Conservation (phyloP, 345 rosid genomes). For the Microthlaspi erraticum region DNA sequence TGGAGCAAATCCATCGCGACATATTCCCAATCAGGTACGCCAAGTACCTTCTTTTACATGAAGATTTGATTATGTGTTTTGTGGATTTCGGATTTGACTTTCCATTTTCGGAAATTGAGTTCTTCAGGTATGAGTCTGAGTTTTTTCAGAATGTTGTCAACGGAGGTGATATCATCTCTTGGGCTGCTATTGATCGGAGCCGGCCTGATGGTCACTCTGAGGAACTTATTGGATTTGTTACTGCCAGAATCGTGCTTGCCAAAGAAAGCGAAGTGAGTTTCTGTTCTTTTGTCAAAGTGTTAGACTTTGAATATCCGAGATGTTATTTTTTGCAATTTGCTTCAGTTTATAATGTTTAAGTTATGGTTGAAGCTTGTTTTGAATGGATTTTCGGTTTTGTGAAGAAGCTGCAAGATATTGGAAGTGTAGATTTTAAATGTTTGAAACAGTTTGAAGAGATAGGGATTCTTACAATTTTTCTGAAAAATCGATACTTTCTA, state of each 20-base stretch:
- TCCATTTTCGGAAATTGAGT: constrained; percentile 19
- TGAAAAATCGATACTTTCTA: constrained; percentile 2
- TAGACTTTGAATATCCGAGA: constrained; percentile 6
- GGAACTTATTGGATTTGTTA: constrained; percentile 92
- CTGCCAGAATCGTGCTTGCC: constrained; percentile 74
- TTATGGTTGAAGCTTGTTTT: constrained; percentile 12
- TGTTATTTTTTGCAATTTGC: background rate
- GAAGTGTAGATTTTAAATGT: constrained; percentile 19
- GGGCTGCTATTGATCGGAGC: constrained; percentile 92
- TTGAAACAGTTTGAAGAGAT: background rate
- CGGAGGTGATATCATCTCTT: constrained; percentile 77
- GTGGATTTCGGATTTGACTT: constrained; percentile 33
- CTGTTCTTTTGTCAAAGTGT: constrained; percentile 24
- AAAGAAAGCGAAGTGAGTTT: constrained; percentile 84
- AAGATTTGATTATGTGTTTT: background rate
- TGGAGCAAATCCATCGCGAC: constrained; percentile 76
- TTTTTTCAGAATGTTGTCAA: constrained; percentile 89
- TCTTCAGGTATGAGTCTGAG: constrained; percentile 89
- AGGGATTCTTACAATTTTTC: background rate
- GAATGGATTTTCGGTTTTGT: background rate
- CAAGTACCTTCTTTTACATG: background rate
- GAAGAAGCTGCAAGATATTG: constrained; percentile 17
- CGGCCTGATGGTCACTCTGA: constrained; percentile 69
- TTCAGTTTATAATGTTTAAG: background rate
- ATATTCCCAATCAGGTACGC: constrained; percentile 82